phyloP scores from a whole-genome alignment of 768 basidiomycete species.

The Auriscalpium orientale region DNA sequence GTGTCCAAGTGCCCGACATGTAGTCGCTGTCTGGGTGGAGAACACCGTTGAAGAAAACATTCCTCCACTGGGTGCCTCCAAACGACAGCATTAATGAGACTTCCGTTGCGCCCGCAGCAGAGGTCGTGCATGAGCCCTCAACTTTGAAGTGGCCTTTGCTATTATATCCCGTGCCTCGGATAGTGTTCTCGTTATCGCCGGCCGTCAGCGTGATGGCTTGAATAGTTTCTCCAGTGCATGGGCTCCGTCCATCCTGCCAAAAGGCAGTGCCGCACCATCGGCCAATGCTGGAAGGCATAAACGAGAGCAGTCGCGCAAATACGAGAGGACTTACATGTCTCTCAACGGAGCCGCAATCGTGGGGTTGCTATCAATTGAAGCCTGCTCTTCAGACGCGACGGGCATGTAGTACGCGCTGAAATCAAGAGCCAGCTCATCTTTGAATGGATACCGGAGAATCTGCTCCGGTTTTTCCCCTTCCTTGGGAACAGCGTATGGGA shows the following conservation, averaged over 20 bases:
- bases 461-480: background rate
- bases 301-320: background rate
- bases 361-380: too few species aligned
- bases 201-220: background rate
- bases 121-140: background rate
- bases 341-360: background rate
- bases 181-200: background rate
- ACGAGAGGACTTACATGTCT: background rate
- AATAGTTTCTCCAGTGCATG: too few species aligned
- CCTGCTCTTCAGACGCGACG: too few species aligned
- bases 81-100: background rate
- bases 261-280: background rate
- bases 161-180: background rate
- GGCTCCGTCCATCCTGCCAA: background rate
- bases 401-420: background rate
- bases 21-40: too few species aligned
- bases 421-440: background rate
- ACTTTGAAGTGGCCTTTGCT: background rate
- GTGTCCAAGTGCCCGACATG: too few species aligned
- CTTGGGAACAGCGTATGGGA: background rate
- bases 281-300: background rate
- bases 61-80: background rate
- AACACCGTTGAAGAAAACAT: too few species aligned
- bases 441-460: background rate
- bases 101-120: background rate